phyloP scores from a whole-genome alignment of 2,329 filamentous ascomycete genomes.

The Albophoma yamanashiensis region DNA sequence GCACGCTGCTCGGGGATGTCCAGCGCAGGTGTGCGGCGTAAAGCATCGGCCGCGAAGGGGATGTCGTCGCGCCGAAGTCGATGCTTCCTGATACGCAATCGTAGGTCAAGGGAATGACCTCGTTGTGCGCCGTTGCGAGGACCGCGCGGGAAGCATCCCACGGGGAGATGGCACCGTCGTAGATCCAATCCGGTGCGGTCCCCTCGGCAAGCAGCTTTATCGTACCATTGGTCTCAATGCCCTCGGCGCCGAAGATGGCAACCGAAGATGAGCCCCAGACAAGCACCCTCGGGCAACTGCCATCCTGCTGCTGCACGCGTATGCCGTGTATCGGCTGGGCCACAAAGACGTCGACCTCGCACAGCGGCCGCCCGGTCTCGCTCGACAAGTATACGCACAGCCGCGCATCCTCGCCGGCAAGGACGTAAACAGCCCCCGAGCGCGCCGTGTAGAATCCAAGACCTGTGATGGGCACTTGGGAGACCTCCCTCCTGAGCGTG shows the following conservation, averaged over 20 bases:
- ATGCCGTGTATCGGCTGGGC: conserved; percentile 70
- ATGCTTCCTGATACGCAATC: conserved; percentile 18
- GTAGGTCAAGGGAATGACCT: conserved; percentile 45
- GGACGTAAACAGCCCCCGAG: conserved; percentile 27
- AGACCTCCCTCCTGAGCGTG: conserved; percentile 22
- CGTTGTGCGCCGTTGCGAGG: conserved; percentile 81
- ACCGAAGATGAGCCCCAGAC: conserved; percentile 62
- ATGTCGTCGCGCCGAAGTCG: conserved; percentile 38
- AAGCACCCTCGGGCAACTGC: conserved; percentile 24
- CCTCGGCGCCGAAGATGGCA: conserved; percentile 22
- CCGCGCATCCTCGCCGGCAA: conserved; percentile 50
- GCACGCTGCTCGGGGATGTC: conserved; percentile 44
- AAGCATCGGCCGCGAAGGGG: conserved; percentile 70
- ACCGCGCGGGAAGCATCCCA: conserved; percentile 33
- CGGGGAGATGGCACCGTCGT: conserved; percentile 51
- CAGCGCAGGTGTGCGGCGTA: conserved; percentile 73
- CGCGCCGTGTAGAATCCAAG: conserved; percentile 36
- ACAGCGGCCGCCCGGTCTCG: conserved; percentile 20
- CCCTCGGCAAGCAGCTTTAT: conserved; percentile 22
- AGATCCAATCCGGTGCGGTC: conserved; percentile 63
- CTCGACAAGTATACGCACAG: conserved; percentile 41
- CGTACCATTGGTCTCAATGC: conserved; percentile 8
- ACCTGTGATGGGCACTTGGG: conserved; percentile 48
- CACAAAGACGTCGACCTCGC: conserved; percentile 44
- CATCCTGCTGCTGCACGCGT: conserved; percentile 22